phyloP scores from a whole-genome alignment of 345 rosid species.

The Xanthoceras sorbifolium region DNA sequence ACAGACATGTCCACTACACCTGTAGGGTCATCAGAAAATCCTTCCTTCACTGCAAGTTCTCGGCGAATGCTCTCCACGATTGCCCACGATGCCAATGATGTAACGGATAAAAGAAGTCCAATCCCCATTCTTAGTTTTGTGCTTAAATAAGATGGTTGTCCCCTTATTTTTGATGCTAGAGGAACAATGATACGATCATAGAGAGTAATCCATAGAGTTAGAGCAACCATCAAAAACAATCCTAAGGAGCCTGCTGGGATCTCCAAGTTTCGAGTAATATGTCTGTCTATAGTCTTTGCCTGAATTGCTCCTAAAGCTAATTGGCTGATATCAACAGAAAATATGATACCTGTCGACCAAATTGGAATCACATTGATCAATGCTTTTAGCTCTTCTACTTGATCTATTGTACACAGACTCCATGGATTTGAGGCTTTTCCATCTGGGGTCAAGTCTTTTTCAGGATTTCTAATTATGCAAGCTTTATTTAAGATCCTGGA shows the following conservation, averaged over 20 bases:
- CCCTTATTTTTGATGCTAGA: slow-evolving; percentile 34
- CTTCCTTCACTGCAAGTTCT: slow-evolving; percentile 28
- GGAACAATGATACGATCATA: slow-evolving; percentile 48
- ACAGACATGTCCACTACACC: slow-evolving; percentile 44
- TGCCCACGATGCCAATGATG: slow-evolving; percentile 38
- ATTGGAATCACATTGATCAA: slow-evolving; percentile 48
- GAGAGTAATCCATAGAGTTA: slow-evolving; percentile 39
- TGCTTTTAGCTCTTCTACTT: slow-evolving; percentile 66
- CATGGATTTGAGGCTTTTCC: slow-evolving; percentile 39
- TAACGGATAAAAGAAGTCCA: slow-evolving; percentile 33
- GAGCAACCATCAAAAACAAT: slow-evolving; percentile 36
- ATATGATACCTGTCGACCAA: slow-evolving; percentile 57
- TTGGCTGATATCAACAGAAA: slow-evolving; percentile 40
- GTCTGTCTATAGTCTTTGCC: slow-evolving; percentile 55
- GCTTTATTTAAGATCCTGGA: slow-evolving; percentile 60
- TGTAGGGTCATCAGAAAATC: slow-evolving; percentile 26
- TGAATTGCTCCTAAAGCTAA: slow-evolving; percentile 40
- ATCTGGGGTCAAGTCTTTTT: slow-evolving; percentile 35
- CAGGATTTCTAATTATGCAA: slow-evolving; percentile 38
- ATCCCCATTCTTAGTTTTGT: slow-evolving; percentile 55
- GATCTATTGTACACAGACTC: slow-evolving; percentile 58
- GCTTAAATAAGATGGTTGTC: slow-evolving; percentile 34
- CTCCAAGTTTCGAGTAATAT: slow-evolving; percentile 45
- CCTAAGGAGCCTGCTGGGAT: slow-evolving; percentile 55
- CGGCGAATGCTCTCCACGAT: slow-evolving; percentile 42